Base-by-base conservation (phyloP, 805 yeast genomes). In the Lipomyces spencermartinsiae region DNA sequence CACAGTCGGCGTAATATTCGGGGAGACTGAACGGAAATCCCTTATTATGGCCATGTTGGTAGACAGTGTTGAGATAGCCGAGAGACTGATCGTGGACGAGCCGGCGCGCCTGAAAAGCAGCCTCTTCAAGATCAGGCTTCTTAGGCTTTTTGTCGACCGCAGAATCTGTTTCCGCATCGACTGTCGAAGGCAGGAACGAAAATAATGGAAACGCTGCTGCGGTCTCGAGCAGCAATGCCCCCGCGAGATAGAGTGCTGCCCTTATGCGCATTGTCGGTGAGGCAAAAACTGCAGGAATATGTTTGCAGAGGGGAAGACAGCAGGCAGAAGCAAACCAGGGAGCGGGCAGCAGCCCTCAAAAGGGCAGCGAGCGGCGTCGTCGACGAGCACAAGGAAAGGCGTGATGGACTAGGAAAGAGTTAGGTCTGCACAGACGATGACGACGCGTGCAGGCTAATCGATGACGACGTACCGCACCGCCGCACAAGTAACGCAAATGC, bases 1-100 rank as follows among this genome's bases (percentile, higher is more conserved):
- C 82, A 74, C 92, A 86, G 73, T 89, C 93, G 25, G 89, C 87
- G 74, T 89, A 89, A 79, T 90, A 90, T 77, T 91, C 95, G 75
- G 88, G 83, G 69, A 87, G 86, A 2, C 93, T 87, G 1, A 87
- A 86, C 9, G 97, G 94, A n/a, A 78, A 72, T 1, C 83, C 84
- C 7, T 75, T 72, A 10, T 76, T 76, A 16, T 82, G 79, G 35
- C 82, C 83, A 22, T 76, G 76, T 64, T 76, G 80, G 74, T 80
- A 76, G 66, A 81, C 73, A 54, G 93, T 87, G 75, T 85, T 86
- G 68, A 89, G 80, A 71, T 87, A 86, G 54, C 84, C 83, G 22
- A 89, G 76, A 2, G 89, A 84, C 73, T 88, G 90, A 70, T 89
- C 79, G 51, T 74, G 71, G 58, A 88, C 85, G 43, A 88, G 79